phyloP scores from a whole-genome alignment of 1,139 yeast genomes.

The Hemisphaericaspora subhashii region DNA sequence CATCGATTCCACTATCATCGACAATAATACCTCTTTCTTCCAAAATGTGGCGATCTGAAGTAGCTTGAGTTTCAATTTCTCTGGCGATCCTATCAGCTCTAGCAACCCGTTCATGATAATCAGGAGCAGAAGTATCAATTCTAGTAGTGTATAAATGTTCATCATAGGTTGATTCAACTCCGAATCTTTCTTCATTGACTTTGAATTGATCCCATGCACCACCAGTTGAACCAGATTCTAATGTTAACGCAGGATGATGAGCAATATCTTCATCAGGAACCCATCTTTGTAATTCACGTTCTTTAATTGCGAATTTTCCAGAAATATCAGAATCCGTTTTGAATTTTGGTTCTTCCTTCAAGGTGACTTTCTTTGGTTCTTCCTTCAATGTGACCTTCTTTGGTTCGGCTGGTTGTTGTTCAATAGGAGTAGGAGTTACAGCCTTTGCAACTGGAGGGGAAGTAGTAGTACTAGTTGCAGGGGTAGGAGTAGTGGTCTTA shows the following conservation, averaged over 20 bases:
- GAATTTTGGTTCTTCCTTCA: slow-evolving; percentile 36
- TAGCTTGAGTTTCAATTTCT: slow-evolving; percentile 73
- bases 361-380: slow-evolving; percentile 1
- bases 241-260: slow-evolving; percentile 28
- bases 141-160: slow-evolving; percentile 89
- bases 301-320: slow-evolving; percentile 42
- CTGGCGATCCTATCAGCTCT: slow-evolving; percentile 78
- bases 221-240: slow-evolving; percentile 38
- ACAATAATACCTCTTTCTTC: slow-evolving; percentile 83
- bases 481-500: not conserved
- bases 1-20: slow-evolving; percentile 88
- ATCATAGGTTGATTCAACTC: slow-evolving; percentile 82
- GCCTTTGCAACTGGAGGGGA: slow-evolving; percentile 3
- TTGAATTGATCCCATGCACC: slow-evolving; percentile 89
- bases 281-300: slow-evolving; percentile 84
- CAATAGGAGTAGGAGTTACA: slow-evolving; percentile 6
- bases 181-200: slow-evolving; percentile 84
- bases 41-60: slow-evolving; percentile 76
- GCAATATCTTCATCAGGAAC: slow-evolving; percentile 59
- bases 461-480: not conserved
- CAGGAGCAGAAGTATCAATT: slow-evolving; percentile 74
- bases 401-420: not conserved
- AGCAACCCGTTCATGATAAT: slow-evolving; percentile 60
- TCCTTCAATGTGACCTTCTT: not conserved
- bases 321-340: slow-evolving; percentile 87